Base-by-base conservation (phyloP, 2,329 filamentous ascomycete species). In the Aureobasidium sp. region DNA sequence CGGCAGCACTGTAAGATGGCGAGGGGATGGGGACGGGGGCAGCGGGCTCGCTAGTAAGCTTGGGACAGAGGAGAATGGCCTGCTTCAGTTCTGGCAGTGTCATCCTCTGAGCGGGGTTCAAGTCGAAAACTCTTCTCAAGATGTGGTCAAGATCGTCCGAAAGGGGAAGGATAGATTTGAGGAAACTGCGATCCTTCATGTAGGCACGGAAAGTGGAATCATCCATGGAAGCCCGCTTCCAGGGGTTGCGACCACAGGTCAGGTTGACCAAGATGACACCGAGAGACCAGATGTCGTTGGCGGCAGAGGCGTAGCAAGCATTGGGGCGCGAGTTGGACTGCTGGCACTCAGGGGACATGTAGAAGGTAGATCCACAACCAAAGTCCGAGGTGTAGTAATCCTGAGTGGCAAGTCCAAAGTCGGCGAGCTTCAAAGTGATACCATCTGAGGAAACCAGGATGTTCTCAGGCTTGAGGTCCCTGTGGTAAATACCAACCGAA, bases 261-360 rank as follows among this genome's bases (percentile, higher is more conserved):
- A 99, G 82, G 80, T 99, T 99, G 70, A 99, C 91, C 64, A 99
- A 83, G 73, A 99, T 96, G 59, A 99, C 93, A 68, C 94, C 94
- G n/a, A 99, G 84, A 71, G 90, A 93, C 94, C 94, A 99, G 69
- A 97, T 87, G 76, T 99, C 94, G 78, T 97, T 99, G 63, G 93
- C 90, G 58, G 90, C 91, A 67, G 92, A 96, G 68, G 87, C 87
- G 76, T 99, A 99, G 75, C 84, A 93, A 34, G 88, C 81, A 72
- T 81, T 81, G 75, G 81, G 84, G 83, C 84, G 86, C 70, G 79
- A 87, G 77, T 82, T 81, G 62, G 87, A 83, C 70, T 91, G 90
- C 76, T 97, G 86, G 74, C 94, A 99, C 84, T 99, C 94, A 97
- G 94, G 94, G 72, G 91, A 96, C 94, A 97, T 99, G 79, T 99